Evolutionary conservation across 352 stramenopile species (phyloP), one percentile per base, ranked within the genome.

Genomic region (Globisporangium ultimum): DNA sequence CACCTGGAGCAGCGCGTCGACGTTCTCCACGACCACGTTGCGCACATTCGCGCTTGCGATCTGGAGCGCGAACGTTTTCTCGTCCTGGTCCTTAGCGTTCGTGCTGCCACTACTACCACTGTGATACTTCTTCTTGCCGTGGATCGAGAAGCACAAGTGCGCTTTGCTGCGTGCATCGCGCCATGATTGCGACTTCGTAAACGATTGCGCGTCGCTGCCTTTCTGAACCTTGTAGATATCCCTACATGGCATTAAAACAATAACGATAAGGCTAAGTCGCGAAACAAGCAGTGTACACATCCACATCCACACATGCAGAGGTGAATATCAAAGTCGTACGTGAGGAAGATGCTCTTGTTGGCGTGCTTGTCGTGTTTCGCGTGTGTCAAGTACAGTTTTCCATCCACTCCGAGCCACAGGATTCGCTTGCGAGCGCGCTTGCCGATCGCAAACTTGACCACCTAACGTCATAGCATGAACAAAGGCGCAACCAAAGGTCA

Each of bases 131-230:
- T n/a, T 51, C 21, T 61, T 67, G 10, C 69, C 64, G 32, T 79
- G 68, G 47, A 87, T 71, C 15, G 73, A 81, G 24, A 83, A 76
- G 9, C 64, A 82, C 14, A 81, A 40, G n/a, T 80, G 70, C 48
- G 75, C 66, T 46, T 78, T 79, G 32, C 66, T 63, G 1, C 72
- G 61, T 1, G 71, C 68, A 22, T 84, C 76, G n/a, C 69, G 71
- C 67, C 69, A 81, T 3, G 73, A 84, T 51, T 73, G 61, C 3
- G 73, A 87, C 45, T 80, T 79, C 0, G 76, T 76, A 45, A 87
- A 87, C 32, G 66, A 73, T 50, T 77, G 64, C 13, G 67, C 63
- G 2, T 68, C 70, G 60, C 69, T 78, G 0, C 76, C 71, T 38
- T 81, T 81, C 21, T 76, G 62, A 7, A 84, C 54, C 22, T 63